Conservation (phyloP, 106 monocot genomes). For the Acorus calamus region DNA sequence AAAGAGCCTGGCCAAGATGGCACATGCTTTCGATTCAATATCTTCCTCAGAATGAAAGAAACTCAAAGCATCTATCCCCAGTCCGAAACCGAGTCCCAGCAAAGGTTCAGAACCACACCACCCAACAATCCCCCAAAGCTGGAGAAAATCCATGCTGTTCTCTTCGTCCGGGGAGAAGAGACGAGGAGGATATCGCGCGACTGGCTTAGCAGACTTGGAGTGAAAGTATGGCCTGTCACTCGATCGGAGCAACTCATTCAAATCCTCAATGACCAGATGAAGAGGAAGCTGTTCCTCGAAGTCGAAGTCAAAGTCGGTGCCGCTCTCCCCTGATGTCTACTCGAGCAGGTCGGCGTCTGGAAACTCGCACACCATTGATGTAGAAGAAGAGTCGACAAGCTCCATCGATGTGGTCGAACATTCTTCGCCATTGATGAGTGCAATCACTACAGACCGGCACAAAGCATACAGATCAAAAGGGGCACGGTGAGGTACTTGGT, state of each 20-base stretch:
- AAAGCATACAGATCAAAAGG: constrained; percentile 15
- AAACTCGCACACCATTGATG: neutral
- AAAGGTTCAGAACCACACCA: neutral
- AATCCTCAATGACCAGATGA: constrained; percentile 33
- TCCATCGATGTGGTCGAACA: constrained; percentile 9
- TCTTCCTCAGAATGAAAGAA: constrained; percentile 29
- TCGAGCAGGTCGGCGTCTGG: constrained; percentile 1
- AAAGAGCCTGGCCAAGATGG: constrained; percentile 58
- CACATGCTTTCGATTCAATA: constrained; percentile 81
- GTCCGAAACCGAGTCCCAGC: no score
- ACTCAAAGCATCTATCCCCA: no score
- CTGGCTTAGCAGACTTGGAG: constrained; percentile 61
- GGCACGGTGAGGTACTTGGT: constrained; percentile 13
- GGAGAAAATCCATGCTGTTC: constrained; percentile 15
- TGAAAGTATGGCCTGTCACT: constrained; percentile 31
- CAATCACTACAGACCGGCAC: constrained; percentile 1
- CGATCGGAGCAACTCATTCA: constrained; percentile 22
- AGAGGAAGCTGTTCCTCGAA: neutral
- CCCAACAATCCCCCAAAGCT: constrained; percentile 11
- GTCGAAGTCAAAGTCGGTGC: constrained; percentile 9
- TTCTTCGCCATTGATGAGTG: constrained; percentile 8
- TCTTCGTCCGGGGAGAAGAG: constrained; percentile 43
- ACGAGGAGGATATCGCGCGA: constrained; percentile 35
- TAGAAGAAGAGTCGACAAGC: constrained; percentile 5
- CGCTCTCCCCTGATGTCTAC: neutral